A percentile compares a stretch with the other conserved stretches of the same genome.
These are phyloP conservation scores for Tuber aestivum DNA, from an alignment of 495 filamentous ascomycete genomes.

Conservation along the genomic window DNA sequence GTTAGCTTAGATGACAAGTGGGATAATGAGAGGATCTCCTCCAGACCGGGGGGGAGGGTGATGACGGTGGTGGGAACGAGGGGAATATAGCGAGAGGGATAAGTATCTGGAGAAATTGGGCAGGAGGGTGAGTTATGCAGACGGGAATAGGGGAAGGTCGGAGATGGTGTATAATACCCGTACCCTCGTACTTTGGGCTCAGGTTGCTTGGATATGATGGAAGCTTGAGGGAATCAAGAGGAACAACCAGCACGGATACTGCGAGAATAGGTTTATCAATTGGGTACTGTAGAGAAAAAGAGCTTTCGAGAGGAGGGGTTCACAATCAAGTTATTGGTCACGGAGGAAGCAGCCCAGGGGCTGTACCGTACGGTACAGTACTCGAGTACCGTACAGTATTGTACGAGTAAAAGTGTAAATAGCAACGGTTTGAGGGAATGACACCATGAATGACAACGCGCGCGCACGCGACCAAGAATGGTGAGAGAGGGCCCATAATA, in stretches of 20 bases:
- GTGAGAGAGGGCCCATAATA: not conserved
- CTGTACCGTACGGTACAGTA: no score
- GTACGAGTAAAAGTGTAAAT: not conserved
- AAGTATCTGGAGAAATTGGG: not conserved
- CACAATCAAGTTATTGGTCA: not conserved
- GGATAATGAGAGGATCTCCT: not conserved
- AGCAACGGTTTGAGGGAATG: not conserved
- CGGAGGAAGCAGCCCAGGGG: not conserved
- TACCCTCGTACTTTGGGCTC: not conserved
- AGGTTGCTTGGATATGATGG: not conserved
- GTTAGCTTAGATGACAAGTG: not conserved
- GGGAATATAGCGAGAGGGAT: not conserved
- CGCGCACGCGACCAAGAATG: not conserved
- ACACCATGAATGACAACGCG: not conserved
- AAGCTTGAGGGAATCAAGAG: not conserved
- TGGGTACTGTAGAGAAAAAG: not conserved
- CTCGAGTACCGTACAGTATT: no score
- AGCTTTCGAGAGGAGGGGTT: not conserved
- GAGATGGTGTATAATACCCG: not conserved
- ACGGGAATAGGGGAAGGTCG: not conserved
- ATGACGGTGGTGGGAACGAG: not conserved
- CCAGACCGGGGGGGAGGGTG: not conserved
- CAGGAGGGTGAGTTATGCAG: not conserved
- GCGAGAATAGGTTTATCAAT: not conserved
- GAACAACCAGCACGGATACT: not conserved